Base-by-base conservation (phyloP, 345 rosid species). In the Eucalyptus camaldulensis region DNA sequence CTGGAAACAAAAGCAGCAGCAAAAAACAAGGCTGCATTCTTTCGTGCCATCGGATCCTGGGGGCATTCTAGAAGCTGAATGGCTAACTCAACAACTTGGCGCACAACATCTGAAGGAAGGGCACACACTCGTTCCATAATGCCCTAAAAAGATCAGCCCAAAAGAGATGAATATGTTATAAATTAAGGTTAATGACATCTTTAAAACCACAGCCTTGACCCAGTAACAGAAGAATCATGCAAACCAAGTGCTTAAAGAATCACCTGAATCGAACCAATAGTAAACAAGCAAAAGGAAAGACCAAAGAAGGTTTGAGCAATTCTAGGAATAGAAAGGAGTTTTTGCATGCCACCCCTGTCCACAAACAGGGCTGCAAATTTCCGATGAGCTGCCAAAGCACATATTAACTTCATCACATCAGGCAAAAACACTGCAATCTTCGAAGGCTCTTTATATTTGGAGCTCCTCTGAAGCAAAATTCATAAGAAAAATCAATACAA, bases 101-200 rank as follows among this genome's bases (percentile, higher is more conserved):
- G 90, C 86, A 97, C 97, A 90, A 95, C 92, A 92, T 94, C 98
- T 53, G 95, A 90, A 86, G 99, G 96, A 89, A 98, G 99, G 21
- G 99, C 99, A 88, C 99, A 98, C 44, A 97, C 99, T 81, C 99
- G 98, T 90, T 98, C 99, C 99, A 98, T 98, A 88, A 98, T 98
- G 67, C 96, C 99, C 99, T 98, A 93, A 58, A 90, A 91, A 37
- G 90, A 85, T 43, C 69, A 44, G 65, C n/a, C n/a, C 89, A 5
- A 80, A 86, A 49, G 58, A 87, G 54, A 91, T 88, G 87, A 86
- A 51, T 88, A 65, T 83, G n/a, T 80, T 65, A n/a, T 60, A 47
- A 88, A 33, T 50, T 54, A n/a, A 89, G 40, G 83, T 49, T 24
- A 45, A 58, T 60, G 54, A 85, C 43, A 50, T 88, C 60, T 29